These are phyloP conservation scores for Phytophthora capsici DNA, from an alignment of 352 stramenopile species.

Conservation along the genomic window DNA sequence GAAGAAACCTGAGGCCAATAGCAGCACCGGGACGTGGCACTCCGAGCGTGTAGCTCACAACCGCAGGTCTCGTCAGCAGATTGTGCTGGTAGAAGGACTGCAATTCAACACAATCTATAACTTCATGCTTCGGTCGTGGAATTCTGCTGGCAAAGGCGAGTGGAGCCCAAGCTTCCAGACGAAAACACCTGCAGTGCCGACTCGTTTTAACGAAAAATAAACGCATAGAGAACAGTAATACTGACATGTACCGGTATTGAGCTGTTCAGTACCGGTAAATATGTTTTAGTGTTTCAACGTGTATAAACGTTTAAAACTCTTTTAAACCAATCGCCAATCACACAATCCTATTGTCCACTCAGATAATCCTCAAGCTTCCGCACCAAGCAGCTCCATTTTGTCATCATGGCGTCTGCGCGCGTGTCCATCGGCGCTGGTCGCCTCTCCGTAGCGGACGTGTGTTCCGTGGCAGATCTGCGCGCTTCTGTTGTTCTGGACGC, in stretches of 20 bases:
- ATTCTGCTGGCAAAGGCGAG: conserved; percentile 61
- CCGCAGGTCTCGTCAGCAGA: conserved; percentile 47
- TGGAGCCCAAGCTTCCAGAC: conserved; percentile 54
- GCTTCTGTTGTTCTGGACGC: conserved; percentile 52
- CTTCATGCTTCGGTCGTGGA: conserved; percentile 65
- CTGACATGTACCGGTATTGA: too few species aligned
- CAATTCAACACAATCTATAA: conserved; percentile 73
- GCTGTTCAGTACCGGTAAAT: too few species aligned
- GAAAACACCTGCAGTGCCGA: conserved; percentile 42
- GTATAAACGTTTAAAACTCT: too few species aligned
- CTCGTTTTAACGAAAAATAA: conserved; percentile 22
- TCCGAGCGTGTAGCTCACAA: conserved; percentile 52
- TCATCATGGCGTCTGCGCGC: conserved; percentile 50
- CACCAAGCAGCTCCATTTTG: conserved; percentile 11
- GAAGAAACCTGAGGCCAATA: conserved; percentile 7
- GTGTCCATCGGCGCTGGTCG: conserved; percentile 63
- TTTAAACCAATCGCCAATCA: too few species aligned
- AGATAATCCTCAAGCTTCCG: too few species aligned
- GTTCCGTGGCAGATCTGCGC: conserved; percentile 56
- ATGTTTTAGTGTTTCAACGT: too few species aligned
- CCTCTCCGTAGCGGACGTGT: conserved; percentile 69
- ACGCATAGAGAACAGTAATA: too few species aligned
- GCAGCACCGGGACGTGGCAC: conserved; percentile 40
- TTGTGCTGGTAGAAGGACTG: conserved; percentile 47
- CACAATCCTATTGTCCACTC: too few species aligned